Conservation (phyloP, 2,329 filamentous ascomycete species). For the Coniochaeta sp. region DNA sequence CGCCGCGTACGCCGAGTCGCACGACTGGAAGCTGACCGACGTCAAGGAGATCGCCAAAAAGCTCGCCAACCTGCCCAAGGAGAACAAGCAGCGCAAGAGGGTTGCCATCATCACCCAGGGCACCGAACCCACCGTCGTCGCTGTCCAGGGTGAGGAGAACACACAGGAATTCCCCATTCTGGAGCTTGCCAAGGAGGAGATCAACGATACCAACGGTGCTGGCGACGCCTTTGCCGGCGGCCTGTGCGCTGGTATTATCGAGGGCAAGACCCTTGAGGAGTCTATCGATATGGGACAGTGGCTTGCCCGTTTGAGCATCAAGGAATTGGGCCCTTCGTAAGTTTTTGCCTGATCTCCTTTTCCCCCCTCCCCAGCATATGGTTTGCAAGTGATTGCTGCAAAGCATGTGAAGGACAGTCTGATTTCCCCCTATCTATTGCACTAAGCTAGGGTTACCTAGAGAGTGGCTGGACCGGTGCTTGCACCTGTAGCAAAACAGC, state of each 20-base stretch:
- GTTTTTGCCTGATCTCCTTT: constrained; percentile 28
- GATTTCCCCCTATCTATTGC: not conserved
- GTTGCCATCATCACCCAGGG: constrained; percentile 92
- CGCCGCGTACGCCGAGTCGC: constrained; percentile 75
- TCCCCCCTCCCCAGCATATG: not conserved
- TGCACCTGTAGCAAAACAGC: not conserved
- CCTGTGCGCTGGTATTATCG: constrained; percentile 80
- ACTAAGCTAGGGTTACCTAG: not conserved
- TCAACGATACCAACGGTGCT: constrained; percentile 94
- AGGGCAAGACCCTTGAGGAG: constrained; percentile 72
- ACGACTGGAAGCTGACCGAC: constrained; percentile 67
- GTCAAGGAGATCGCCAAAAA: constrained; percentile 78
- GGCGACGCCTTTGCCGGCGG: constrained; percentile 96
- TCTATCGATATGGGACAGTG: constrained; percentile 91
- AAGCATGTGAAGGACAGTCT: not conserved
- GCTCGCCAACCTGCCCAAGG: constrained; percentile 85
- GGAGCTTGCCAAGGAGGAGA: constrained; percentile 66
- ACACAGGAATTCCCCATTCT: constrained; percentile 77
- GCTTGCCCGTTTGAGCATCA: constrained; percentile 88
- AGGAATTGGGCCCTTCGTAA: constrained; percentile 93
- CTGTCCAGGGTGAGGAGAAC: constrained; percentile 61
- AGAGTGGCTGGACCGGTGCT: not conserved
- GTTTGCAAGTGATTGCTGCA: too few species aligned
- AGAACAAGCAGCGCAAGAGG: constrained; percentile 76
- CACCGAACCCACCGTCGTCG: constrained; percentile 82